Evolutionary conservation across 208 protist species (phyloP).

Genomic region (Wallacemonas sp.): DNA sequence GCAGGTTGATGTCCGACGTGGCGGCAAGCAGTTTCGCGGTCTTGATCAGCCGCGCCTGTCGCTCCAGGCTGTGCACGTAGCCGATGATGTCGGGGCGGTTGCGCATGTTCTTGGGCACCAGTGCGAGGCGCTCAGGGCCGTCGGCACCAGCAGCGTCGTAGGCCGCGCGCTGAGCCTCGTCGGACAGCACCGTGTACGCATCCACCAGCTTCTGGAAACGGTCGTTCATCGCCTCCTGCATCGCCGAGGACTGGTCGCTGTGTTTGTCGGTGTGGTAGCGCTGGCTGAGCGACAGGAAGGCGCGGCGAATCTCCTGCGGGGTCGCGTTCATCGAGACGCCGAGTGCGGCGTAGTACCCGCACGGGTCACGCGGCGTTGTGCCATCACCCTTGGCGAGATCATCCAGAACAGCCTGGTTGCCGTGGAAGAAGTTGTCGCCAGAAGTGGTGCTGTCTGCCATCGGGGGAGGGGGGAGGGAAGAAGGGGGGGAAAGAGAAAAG

Average conservation of each 20-base stretch:
- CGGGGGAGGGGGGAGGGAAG: neutral
- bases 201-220: conserved; percentile 81
- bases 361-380: conserved; percentile 32
- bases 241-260: conserved; percentile 28
- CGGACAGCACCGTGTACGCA: conserved; percentile 79
- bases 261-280: conserved; percentile 91
- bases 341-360: conserved; percentile 80
- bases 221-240: conserved; percentile 69
- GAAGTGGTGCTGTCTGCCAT: neutral
- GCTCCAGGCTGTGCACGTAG: conserved; percentile 64
- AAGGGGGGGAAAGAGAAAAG: conserved; percentile 5
- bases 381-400: neutral
- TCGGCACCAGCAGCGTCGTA: conserved; percentile 68
- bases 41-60: conserved; percentile 53
- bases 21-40: conserved; percentile 65
- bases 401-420: conserved; percentile 22
- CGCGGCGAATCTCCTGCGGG: conserved; percentile 64
- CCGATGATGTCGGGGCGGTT: conserved; percentile 48
- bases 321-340: conserved; percentile 53
- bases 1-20: conserved; percentile 41
- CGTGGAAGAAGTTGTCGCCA: neutral
- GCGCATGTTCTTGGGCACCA: conserved; percentile 52
- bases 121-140: conserved; percentile 49
- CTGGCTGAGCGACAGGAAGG: conserved; percentile 78
- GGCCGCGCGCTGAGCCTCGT: conserved; percentile 66